Evolutionary conservation across 768 basidiomycete species (phyloP).

Genomic region (Arthromyces matolae): DNA sequence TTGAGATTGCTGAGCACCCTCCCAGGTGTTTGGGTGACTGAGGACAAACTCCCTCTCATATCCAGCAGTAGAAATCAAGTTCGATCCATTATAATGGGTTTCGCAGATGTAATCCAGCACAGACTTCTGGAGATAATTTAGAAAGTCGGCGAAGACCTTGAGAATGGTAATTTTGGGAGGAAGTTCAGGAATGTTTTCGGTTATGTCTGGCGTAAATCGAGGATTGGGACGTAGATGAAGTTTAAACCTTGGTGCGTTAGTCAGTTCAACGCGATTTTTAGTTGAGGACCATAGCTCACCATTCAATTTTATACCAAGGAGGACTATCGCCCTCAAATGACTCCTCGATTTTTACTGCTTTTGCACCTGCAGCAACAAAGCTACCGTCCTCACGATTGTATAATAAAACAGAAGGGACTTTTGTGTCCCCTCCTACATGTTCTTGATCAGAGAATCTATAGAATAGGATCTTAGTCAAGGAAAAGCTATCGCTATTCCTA

Average conservation of each 20-base stretch:
- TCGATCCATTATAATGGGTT: slow-evolving; percentile 32
- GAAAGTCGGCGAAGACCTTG: slow-evolving; percentile 45
- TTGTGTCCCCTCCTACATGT: slow-evolving; percentile 38
- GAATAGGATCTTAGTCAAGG: background rate
- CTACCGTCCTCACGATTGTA: slow-evolving; percentile 35
- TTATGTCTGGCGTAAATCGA: slow-evolving; percentile 11
- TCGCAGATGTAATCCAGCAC: slow-evolving; percentile 40
- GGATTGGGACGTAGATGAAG: slow-evolving; percentile 14
- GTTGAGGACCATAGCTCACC: slow-evolving; percentile 28
- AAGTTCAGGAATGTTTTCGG: slow-evolving; percentile 34
- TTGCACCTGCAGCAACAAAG: slow-evolving; percentile 41
- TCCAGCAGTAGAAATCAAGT: slow-evolving; percentile 38
- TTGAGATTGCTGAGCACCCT: slow-evolving; percentile 45
- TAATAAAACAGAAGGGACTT: slow-evolving; percentile 42
- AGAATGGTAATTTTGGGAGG: slow-evolving; percentile 38
- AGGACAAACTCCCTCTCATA: slow-evolving; percentile 42
- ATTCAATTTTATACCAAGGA: slow-evolving; percentile 45
- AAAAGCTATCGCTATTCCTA: background rate
- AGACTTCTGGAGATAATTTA: slow-evolving; percentile 40
- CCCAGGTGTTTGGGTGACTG: slow-evolving; percentile 59
- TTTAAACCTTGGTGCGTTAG: slow-evolving; percentile 27
- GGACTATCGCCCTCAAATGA: slow-evolving; percentile 35
- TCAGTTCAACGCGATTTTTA: slow-evolving; percentile 6
- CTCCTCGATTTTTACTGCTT: slow-evolving; percentile 33
- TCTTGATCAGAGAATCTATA: slow-evolving; percentile 45